These are phyloP conservation scores for Beauveria medogensis DNA, from an alignment of 2,329 filamentous ascomycete genomes.

Conservation along the genomic window DNA sequence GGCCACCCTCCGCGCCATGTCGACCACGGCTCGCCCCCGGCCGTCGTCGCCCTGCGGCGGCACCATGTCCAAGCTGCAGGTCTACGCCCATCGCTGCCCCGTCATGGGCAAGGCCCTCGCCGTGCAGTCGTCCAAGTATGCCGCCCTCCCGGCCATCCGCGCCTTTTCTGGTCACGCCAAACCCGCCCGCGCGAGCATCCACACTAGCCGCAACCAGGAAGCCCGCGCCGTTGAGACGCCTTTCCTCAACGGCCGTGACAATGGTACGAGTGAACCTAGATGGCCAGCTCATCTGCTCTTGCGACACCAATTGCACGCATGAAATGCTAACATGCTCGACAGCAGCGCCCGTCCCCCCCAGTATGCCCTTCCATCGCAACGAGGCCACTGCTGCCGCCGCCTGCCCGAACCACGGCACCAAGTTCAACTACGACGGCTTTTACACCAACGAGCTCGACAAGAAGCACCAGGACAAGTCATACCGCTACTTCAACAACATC, in stretches of 20 bases:
- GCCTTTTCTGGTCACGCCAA: slow-evolving; percentile 42
- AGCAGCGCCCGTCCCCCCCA: slow-evolving; percentile 18
- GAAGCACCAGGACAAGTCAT: slow-evolving; percentile 99
- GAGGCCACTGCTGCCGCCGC: slow-evolving; percentile 7
- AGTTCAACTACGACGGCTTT: slow-evolving; percentile 87
- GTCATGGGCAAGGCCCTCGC: slow-evolving; percentile 98
- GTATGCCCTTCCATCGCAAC: slow-evolving; percentile 17
- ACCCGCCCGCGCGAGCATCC: slow-evolving; percentile 63
- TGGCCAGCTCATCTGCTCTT: not conserved
- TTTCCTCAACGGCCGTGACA: slow-evolving; percentile 39
- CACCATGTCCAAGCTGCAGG: slow-evolving; percentile 94
- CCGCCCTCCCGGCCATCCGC: slow-evolving; percentile 41
- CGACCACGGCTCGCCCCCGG: slow-evolving; percentile 60
- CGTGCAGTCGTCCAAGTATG: slow-evolving; percentile 61
- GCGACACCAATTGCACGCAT: not conserved
- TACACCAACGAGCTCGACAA: slow-evolving; percentile 86
- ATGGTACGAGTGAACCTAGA: slow-evolving; percentile 31
- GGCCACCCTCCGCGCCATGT: slow-evolving; percentile 82
- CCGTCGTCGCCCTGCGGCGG: slow-evolving; percentile 65
- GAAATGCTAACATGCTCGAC: slow-evolving; percentile 6
- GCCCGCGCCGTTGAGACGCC: slow-evolving; percentile 66
- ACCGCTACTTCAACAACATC: slow-evolving; percentile 99
- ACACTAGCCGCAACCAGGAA: slow-evolving; percentile 70
- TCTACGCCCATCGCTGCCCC: slow-evolving; percentile 88
- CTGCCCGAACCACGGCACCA: slow-evolving; percentile 26